Evolutionary conservation across 108 stramenopile genomes (phyloP), one percentile per base, ranked within the genome.

Genomic region (Mediolabrus comicus): DNA sequence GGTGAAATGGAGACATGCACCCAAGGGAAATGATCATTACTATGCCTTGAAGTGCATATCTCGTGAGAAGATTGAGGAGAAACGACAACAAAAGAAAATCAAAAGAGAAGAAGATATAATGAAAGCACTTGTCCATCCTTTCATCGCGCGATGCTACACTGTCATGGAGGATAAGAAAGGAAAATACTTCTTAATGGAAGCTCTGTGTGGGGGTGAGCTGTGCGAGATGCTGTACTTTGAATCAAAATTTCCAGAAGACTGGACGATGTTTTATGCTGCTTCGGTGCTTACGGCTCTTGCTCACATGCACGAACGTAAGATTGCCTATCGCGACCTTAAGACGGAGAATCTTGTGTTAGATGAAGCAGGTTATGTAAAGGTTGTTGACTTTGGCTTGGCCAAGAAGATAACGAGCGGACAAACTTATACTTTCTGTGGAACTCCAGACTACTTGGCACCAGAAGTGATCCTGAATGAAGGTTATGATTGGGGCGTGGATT

Each of bases 401-500:
- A 89, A 89, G 69, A 74, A 80, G 46, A 66, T 85, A 11, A 59
- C 75, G 10, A 60, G 51, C 17, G 85, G 83, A 16, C 81, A 86
- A 56, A 87, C 84, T 2, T 86, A 82, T 62, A 87, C 89, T 0
- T 82, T 85, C 46, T 87, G 89, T 62, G 89, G 86, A 4, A 90
- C 86, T 0, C 84, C 89, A 2, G 88, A 89, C 34, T 89, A 89
- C 36, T 71, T 89, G 29, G 83, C 88, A 9, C 89, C 89, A 9
- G 89, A 90, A 38, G 82, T 90, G 11, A 90, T 90, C 61, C 49
- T 85, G 36, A 92, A 87, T 65, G 87, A 91, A 36, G 92, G 92
- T 4, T 88, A 94, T 67, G 92, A 91, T 74, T 72, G 84, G 70
- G 87, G 84, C 1, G 89, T 90, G 10, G 89, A 90, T 61, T 90